These are phyloP conservation scores for Cyclocybe cylindracea DNA, from an alignment of 768 basidiomycete genomes.

Conservation along the genomic window DNA sequence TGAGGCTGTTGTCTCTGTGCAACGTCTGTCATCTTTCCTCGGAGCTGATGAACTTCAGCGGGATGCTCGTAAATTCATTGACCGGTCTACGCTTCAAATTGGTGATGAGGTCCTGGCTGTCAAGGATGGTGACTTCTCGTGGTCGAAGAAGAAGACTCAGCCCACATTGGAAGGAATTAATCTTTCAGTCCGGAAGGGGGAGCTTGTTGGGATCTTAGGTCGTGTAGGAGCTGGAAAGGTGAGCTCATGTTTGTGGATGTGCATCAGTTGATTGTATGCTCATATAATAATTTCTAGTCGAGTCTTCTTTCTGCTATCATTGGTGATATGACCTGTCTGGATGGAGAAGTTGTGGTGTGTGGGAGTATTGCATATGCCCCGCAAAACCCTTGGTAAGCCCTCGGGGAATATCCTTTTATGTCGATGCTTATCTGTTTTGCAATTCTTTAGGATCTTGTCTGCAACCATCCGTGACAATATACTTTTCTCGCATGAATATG, in stretches of 20 bases:
- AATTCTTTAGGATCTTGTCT: slow-evolving; percentile 72
- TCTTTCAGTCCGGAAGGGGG: slow-evolving; percentile 76
- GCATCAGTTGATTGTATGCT: not conserved
- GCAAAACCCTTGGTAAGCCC: slow-evolving; percentile 80
- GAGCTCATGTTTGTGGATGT: slow-evolving; percentile 2
- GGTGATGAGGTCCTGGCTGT: slow-evolving; percentile 77
- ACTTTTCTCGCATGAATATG: slow-evolving; percentile 86
- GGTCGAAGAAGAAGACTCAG: slow-evolving; percentile 57
- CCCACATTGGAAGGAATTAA: slow-evolving; percentile 80
- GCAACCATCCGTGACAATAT: slow-evolving; percentile 90
- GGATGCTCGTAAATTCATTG: slow-evolving; percentile 65
- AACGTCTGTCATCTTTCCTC: slow-evolving; percentile 77
- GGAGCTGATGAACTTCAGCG: slow-evolving; percentile 76
- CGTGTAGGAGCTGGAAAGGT: slow-evolving; percentile 93
- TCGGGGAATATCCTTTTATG: not conserved
- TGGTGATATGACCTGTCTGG: slow-evolving; percentile 80
- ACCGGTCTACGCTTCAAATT: slow-evolving; percentile 38
- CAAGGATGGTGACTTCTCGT: slow-evolving; percentile 77
- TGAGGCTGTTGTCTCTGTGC: slow-evolving; percentile 83
- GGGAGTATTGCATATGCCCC: slow-evolving; percentile 83
- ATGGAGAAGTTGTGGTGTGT: slow-evolving; percentile 69
- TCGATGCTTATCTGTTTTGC: not conserved
- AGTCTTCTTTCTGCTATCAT: slow-evolving; percentile 79
- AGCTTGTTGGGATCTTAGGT: slow-evolving; percentile 83
- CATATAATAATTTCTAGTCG: slow-evolving; percentile 40